phyloP scores from a whole-genome alignment of 345 rosid genomes.

The Zanthoxylum bungeanum region DNA sequence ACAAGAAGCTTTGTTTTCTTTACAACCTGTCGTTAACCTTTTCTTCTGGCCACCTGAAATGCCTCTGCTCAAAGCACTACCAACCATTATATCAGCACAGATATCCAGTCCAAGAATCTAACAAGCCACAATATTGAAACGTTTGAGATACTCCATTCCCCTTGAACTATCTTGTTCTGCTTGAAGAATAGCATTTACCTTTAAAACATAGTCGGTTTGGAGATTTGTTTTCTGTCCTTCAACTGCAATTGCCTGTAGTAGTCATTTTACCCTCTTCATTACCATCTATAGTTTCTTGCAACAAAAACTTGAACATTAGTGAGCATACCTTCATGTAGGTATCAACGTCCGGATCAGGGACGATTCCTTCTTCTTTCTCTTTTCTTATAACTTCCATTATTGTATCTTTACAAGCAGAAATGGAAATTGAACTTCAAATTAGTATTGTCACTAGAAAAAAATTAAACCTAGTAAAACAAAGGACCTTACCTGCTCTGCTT shows the following conservation, averaged over 20 bases:
- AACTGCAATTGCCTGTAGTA: constrained; percentile 36
- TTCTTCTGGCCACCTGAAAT: constrained; percentile 51
- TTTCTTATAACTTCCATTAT: constrained; percentile 56
- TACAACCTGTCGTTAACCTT: constrained; percentile 39
- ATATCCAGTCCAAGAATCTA: constrained; percentile 48
- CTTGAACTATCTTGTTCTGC: neutral
- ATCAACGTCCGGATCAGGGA: constrained; percentile 58
- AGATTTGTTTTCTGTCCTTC: constrained; percentile 33
- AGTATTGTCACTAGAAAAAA: neutral
- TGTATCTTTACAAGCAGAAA: constrained; percentile 31
- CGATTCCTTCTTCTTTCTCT: constrained; percentile 49
- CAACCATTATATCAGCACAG: constrained; percentile 40
- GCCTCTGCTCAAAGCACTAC: constrained; percentile 38
- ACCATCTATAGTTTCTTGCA: neutral
- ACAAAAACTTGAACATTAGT: neutral
- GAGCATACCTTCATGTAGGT: constrained; percentile 61
- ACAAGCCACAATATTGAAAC: neutral
- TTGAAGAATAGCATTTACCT: constrained; percentile 22
- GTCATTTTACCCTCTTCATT: neutral
- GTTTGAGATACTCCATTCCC: neutral
- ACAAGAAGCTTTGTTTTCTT: neutral
- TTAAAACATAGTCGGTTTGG: constrained; percentile 49
- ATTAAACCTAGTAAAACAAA: neutral
- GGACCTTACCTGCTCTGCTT: constrained; percentile 33
- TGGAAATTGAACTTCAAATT: neutral